Conservation (phyloP, 148 eudicot genomes). For the Rheum nobile region DNA sequence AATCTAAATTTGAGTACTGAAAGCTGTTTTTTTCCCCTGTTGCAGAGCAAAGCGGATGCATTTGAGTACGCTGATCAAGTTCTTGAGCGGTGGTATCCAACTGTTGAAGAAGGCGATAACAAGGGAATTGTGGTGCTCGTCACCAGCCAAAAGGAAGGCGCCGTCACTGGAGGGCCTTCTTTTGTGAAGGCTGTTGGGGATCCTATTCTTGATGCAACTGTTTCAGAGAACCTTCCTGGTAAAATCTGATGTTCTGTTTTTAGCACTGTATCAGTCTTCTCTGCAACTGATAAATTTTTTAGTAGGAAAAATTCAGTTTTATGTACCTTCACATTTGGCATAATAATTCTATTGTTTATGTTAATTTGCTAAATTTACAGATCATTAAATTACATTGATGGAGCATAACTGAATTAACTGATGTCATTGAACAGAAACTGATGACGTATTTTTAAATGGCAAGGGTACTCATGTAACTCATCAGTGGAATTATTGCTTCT, state of each 20-base stretch:
- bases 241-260: too few relatives aligned
- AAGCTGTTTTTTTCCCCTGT: neutral
- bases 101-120: constrained; percentile 74
- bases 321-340: neutral
- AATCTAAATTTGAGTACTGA: neutral
- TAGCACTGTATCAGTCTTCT: neutral
- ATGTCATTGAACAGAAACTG: too few relatives aligned
- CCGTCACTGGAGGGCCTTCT: constrained; percentile 94
- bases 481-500: too few relatives aligned
- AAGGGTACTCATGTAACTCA: too few relatives aligned
- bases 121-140: constrained; percentile 92
- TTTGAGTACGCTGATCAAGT: constrained; percentile 98
- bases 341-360: neutral
- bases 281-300: neutral
- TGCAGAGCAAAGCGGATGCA: constrained; percentile 99
- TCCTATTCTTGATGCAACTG: constrained; percentile 77
- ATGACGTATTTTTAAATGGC: too few relatives aligned
- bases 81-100: constrained; percentile 90
- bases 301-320: neutral
- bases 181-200: constrained; percentile 95
- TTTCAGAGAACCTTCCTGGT: constrained; percentile 97
- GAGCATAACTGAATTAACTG: too few relatives aligned
- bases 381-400: neutral
- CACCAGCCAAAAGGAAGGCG: constrained; percentile 99
- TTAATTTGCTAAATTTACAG: too few relatives aligned